Percentiles rank a stretch among this genome's conserved stretches.
These are phyloP conservation scores for Durusdinium trenchii DNA, from an alignment of 73 alveolate genomes.

Conservation along the genomic window DNA sequence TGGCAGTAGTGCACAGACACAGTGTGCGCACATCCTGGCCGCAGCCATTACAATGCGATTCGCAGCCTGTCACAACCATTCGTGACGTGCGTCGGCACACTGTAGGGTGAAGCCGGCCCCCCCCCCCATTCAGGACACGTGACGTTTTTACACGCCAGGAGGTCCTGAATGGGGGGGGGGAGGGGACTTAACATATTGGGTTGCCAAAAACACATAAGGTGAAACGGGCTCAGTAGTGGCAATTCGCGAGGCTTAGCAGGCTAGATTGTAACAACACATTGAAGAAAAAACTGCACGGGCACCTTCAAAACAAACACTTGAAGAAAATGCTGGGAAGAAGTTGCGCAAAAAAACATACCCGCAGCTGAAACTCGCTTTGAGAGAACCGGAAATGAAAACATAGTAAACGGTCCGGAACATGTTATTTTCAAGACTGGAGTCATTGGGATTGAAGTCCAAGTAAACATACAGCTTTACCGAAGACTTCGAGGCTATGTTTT, in stretches of 20 bases:
- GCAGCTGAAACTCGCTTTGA: background rate
- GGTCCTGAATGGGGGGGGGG: background rate
- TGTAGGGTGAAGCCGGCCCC: background rate
- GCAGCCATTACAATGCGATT: too few species aligned
- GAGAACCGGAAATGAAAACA: background rate
- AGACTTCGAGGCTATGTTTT: too few species aligned
- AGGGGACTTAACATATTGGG: background rate
- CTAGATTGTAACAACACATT: background rate
- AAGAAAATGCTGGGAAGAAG: too few species aligned
- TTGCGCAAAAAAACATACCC: background rate
- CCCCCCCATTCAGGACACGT: conserved; percentile 41
- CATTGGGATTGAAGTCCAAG: background rate
- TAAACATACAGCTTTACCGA: too few species aligned
- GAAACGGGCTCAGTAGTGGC: background rate
- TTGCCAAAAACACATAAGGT: too few species aligned
- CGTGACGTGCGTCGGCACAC: conserved; percentile 30
- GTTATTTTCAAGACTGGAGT: background rate
- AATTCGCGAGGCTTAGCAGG: background rate
- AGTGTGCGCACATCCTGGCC: too few species aligned
- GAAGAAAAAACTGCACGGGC: background rate
- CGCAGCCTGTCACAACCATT: too few species aligned
- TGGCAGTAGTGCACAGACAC: too few species aligned
- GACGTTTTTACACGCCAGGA: background rate
- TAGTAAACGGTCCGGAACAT: background rate
- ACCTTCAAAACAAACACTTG: background rate